phyloP scores from a whole-genome alignment of 2,329 filamentous ascomycete species.

The Penicillium capsulatum region DNA sequence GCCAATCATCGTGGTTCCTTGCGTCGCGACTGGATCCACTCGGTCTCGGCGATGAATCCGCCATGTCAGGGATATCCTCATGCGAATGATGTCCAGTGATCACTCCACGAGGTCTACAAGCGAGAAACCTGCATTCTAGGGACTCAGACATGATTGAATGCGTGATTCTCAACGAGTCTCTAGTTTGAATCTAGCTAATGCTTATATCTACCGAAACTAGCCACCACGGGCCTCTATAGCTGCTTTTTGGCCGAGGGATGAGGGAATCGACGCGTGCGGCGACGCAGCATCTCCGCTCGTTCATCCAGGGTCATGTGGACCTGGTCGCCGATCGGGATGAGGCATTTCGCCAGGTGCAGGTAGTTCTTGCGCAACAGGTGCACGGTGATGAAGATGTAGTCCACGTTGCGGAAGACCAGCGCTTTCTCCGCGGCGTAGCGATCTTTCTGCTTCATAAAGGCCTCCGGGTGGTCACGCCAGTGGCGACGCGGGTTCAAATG shows the following conservation, averaged over 20 bases:
- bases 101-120: no score
- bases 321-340: conserved; percentile 72
- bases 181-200: no score
- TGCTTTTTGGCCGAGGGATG: conserved; percentile 14
- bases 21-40: no score
- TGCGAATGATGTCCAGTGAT: no score
- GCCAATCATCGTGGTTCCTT: no score
- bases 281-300: conserved; percentile 58
- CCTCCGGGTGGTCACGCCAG: conserved; percentile 74
- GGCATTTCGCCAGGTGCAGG: conserved; percentile 60
- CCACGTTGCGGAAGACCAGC: conserved; percentile 75
- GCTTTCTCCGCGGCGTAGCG: conserved; percentile 64
- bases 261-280: conserved; percentile 62
- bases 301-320: conserved; percentile 62
- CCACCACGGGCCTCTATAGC: not conserved
- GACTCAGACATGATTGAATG: no score
- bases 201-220: no score
- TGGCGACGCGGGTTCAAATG: conserved; percentile 74
- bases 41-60: no score
- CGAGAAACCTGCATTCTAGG: no score
- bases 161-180: no score
- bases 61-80: no score
- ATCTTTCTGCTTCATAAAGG: conserved; percentile 66
- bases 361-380: conserved; percentile 69
- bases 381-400: conserved; percentile 72